A percentile compares a stretch with the other conserved stretches of the same genome.
phyloP scores from a whole-genome alignment of 2,329 filamentous ascomycete genomes.

The Annulohypoxylon truncatum region DNA sequence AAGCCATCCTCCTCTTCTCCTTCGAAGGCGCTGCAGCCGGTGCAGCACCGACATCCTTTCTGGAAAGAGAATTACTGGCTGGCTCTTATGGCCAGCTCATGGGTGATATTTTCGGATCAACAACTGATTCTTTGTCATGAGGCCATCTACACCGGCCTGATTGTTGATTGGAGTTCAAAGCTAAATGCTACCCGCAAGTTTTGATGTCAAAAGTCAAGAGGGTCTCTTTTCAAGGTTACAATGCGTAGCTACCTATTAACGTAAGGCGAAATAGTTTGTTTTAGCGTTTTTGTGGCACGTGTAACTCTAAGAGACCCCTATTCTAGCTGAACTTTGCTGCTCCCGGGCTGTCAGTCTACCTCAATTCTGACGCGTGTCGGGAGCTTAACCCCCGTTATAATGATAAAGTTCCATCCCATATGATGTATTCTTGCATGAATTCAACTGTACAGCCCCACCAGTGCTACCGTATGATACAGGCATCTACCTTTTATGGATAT shows the following conservation, averaged over 20 bases:
- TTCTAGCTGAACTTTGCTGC: not conserved
- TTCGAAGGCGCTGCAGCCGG: conserved; percentile 40
- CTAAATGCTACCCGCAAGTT: not conserved
- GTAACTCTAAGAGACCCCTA: conserved; percentile 3
- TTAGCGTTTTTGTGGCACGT: conserved; percentile 6
- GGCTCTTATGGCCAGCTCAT: conserved; percentile 20
- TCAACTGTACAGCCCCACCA: not conserved
- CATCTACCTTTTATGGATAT: not conserved
- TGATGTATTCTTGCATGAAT: conserved; percentile 7
- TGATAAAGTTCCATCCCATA: not conserved
- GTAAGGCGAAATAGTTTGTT: conserved; percentile 13
- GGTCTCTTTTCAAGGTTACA: conserved; percentile 1
- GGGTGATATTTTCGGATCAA: conserved; percentile 10
- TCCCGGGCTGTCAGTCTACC: not conserved
- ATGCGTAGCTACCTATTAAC: not conserved
- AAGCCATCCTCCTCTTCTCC: conserved; percentile 43
- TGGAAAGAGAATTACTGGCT: not conserved
- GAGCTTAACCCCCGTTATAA: not conserved
- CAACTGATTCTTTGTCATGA: not conserved
- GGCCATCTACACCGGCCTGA: conserved; percentile 5
- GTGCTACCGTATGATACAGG: not conserved
- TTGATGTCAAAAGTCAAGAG: conserved; percentile 12
- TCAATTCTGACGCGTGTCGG: not conserved
- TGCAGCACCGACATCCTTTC: conserved; percentile 39
- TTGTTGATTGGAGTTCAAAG: not conserved